Conservation (phyloP, 495 filamentous ascomycete genomes). For the Penicillium cataractarum region DNA sequence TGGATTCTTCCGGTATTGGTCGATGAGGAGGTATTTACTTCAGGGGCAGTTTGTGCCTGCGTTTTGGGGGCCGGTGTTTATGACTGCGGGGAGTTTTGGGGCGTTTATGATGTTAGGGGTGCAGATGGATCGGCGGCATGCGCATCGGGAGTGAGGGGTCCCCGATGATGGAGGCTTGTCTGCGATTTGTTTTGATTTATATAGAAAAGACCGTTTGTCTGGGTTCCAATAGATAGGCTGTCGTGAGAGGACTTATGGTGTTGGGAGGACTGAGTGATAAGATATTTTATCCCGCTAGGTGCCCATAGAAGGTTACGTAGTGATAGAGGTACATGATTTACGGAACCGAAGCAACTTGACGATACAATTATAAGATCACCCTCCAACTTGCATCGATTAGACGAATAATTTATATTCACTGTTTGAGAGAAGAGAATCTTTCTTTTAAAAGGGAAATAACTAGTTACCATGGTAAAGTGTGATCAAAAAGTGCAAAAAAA, state of each 20-base stretch:
- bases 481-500: slow-evolving; percentile 1
- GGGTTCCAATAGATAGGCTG: too few species aligned
- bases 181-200: not conserved
- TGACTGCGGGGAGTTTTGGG: slow-evolving; percentile 28
- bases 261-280: too few species aligned
- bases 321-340: too few species aligned
- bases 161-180: not conserved
- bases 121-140: slow-evolving; percentile 20
- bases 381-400: too few species aligned
- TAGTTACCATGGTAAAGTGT: slow-evolving; percentile 15
- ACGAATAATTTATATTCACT: too few species aligned
- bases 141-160: not conserved
- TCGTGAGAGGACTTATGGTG: too few species aligned
- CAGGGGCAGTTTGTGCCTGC: slow-evolving; percentile 35
- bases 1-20: slow-evolving; percentile 34
- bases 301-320: too few species aligned
- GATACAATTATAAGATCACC: too few species aligned
- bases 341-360: too few species aligned
- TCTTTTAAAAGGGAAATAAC: slow-evolving; percentile 24
- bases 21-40: slow-evolving; percentile 30
- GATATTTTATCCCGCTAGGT: too few species aligned
- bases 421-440: slow-evolving; percentile 23
- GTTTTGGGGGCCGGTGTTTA: slow-evolving; percentile 37
- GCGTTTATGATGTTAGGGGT: slow-evolving; percentile 22
- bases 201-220: too few species aligned